Percentiles rank a stretch among this genome's conserved stretches.
Conservation (phyloP, 306 rosid species). For the Sophora flavescens region DNA sequence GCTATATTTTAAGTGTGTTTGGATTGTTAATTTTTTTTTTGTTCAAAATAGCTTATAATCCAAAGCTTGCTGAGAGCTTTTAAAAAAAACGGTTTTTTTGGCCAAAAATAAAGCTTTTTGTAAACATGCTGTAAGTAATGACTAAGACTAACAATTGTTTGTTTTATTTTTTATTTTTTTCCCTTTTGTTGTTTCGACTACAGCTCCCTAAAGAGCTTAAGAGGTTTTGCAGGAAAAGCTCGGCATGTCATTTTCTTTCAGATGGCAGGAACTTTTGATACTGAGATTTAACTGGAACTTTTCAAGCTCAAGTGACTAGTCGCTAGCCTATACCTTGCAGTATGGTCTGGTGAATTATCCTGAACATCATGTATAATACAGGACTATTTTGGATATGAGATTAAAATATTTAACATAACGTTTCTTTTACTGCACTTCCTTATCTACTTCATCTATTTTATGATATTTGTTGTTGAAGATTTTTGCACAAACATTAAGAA, state of each 20-base stretch:
- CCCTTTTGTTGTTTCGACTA: conserved; percentile 31
- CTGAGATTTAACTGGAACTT: conserved; percentile 42
- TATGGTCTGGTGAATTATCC: conserved; percentile 36
- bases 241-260: conserved; percentile 40
- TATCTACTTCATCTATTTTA: neutral
- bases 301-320: conserved; percentile 47
- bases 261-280: conserved; percentile 45
- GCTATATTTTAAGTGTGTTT: neutral
- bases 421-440: conserved; percentile 30
- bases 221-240: conserved; percentile 35
- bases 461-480: neutral
- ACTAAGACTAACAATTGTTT: neutral
- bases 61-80: neutral
- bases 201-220: conserved; percentile 44
- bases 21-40: too few relatives aligned
- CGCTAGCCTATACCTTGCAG: conserved; percentile 15
- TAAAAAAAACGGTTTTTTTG: too few relatives aligned
- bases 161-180: too few relatives aligned
- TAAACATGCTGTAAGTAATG: neutral
- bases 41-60: neutral
- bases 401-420: conserved; percentile 40
- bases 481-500: too few relatives aligned
- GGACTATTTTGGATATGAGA: conserved; percentile 37
- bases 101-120: neutral
- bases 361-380: conserved; percentile 34